Percentiles rank a stretch among this genome's conserved stretches.
These are phyloP conservation scores for Trichoderma sp. DNA, from an alignment of 2,329 filamentous ascomycete genomes.

Conservation along the genomic window DNA sequence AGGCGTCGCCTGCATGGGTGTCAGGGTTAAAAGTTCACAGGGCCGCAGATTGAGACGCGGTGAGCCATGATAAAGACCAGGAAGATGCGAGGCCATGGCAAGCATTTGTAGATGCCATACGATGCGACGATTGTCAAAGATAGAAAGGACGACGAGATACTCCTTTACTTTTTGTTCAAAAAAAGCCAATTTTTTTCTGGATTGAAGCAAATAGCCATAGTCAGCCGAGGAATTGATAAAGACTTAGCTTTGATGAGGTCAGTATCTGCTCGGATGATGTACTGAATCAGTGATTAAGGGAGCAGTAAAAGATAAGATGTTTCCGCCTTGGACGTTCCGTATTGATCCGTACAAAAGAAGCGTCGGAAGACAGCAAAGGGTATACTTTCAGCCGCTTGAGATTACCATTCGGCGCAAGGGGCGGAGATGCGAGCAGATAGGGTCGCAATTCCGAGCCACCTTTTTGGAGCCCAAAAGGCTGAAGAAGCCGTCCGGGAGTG, in stretches of 20 bases:
- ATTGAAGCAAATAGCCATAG: slow-evolving; percentile 8
- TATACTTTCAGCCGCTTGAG: slow-evolving; percentile 10
- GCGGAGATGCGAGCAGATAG: slow-evolving; percentile 15
- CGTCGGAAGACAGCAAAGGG: not conserved
- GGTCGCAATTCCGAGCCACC: slow-evolving; percentile 12
- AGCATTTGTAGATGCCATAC: slow-evolving; percentile 16
- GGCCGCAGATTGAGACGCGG: not conserved
- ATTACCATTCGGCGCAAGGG: not conserved
- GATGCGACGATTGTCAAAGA: slow-evolving; percentile 17
- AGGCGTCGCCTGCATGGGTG: not conserved
- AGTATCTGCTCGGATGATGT: not conserved
- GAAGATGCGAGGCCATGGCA: slow-evolving; percentile 9
- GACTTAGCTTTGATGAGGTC: not conserved
- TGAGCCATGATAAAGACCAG: not conserved
- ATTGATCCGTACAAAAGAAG: not conserved
- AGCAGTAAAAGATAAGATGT: not conserved
- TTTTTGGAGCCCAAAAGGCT: not conserved
- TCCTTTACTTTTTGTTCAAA: not conserved
- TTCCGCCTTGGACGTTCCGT: not conserved
- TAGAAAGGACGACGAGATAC: slow-evolving; percentile 15
- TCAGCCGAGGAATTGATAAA: not conserved
- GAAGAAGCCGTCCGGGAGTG: not conserved
- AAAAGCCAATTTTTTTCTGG: slow-evolving; percentile 2
- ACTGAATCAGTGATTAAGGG: not conserved
- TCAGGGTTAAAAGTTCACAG: not conserved